Conservation (phyloP, 2,329 filamentous ascomycete species). For the Scedosporium aurantiacum region DNA sequence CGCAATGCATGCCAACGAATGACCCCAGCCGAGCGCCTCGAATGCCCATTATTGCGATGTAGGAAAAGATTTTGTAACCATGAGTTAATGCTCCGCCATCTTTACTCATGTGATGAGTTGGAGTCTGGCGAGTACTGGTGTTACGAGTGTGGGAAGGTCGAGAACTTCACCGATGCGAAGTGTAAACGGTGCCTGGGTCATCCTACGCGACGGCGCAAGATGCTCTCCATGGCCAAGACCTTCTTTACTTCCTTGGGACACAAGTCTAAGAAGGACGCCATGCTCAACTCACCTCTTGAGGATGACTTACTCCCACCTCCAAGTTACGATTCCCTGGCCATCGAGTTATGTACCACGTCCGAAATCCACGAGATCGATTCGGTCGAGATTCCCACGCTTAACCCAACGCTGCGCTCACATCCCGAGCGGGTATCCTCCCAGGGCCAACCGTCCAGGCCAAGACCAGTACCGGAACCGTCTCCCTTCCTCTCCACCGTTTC, state of each 20-base stretch:
- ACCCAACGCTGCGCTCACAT: not conserved
- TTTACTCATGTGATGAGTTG: constrained; percentile 37
- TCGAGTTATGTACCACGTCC: constrained; percentile 33
- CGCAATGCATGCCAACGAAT: constrained; percentile 39
- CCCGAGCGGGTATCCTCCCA: not conserved
- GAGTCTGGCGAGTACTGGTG: constrained; percentile 43
- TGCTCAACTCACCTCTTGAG: constrained; percentile 16
- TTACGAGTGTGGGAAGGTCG: constrained; percentile 40
- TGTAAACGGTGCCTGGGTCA: constrained; percentile 39
- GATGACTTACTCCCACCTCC: constrained; percentile 27
- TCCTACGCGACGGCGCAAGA: constrained; percentile 38
- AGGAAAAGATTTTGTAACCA: constrained; percentile 38
- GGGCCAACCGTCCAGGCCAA: not conserved
- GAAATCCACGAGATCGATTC: constrained; percentile 45
- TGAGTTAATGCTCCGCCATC: constrained; percentile 42
- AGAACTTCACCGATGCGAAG: constrained; percentile 37
- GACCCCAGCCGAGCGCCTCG: constrained; percentile 34
- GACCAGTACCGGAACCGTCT: constrained; percentile 3
- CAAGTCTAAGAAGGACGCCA: constrained; percentile 28
- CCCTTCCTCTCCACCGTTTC: constrained; percentile 12
- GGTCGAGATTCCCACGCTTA: constrained; percentile 22
- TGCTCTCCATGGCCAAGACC: constrained; percentile 40
- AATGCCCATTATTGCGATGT: constrained; percentile 42
- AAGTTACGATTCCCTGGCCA: constrained; percentile 32
- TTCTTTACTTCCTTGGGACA: constrained; percentile 43